Evolutionary conservation across 1,284 basidiomycete species (phyloP), one percentile per base, ranked within the genome.

Genomic region (Moesziomyces sp.): DNA sequence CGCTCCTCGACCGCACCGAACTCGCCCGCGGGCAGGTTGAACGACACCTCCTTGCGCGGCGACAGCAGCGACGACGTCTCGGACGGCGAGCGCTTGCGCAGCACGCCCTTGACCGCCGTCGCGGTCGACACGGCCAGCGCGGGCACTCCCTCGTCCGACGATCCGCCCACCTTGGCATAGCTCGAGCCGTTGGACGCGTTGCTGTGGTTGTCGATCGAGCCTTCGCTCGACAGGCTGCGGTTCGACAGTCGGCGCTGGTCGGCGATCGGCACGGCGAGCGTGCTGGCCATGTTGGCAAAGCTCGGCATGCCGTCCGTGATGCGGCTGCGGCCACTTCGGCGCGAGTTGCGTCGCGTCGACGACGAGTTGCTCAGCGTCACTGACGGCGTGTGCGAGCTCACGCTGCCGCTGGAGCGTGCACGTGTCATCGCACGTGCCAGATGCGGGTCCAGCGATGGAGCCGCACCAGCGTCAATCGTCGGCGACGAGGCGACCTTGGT

Each of bases 201-300:
- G 63, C 69, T 72, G 56, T 72, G 69, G 48, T 55, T 65, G 47
- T 71, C 68, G 26, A 61, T 21, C 38, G 69, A 72, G 47, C 58
- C 63, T 14, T 72, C 69, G 34, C 62, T 72, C 23, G 69, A 72
- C 21, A 62, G 46, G 40, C 69, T 72, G 49, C 69, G 62, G 34
- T 51, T 66, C 6, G 69, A 66, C 34, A 58, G 38, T 2, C 62
- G 54, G 26, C 69, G 65, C 46, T 62, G 55, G 14, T 58, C 48
- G 24, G 38, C 16, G 9, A 56, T 48, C 9, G 69, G 58, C 23
- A 66, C 59, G 3, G 52, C 45, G 8, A 66, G 51, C 9, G 58
- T 48, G 69, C 52, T 61, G n/a, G 58, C 69, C 48, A 66, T 57
- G 47, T 62, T 40, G 54, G 52, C 63, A 35, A 66, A 58, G 48